Percentiles rank a stretch among this genome's conserved stretches.
Evolutionary conservation across 805 yeast species (phyloP).

Genomic region (Saturnispora ahearnii): DNA sequence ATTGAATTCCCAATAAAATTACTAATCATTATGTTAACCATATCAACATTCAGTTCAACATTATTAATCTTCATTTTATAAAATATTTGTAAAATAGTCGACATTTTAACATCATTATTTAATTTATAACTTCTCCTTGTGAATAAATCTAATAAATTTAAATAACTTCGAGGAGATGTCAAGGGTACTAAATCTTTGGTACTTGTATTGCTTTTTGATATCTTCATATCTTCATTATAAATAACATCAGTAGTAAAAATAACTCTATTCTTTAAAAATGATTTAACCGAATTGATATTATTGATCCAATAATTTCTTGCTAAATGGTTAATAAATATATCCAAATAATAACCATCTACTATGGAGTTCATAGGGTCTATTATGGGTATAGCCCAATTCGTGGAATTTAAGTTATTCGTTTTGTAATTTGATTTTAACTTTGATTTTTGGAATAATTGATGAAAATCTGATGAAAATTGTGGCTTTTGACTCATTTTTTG

Average conservation of each 20-base stretch:
- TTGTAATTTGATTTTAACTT: background rate
- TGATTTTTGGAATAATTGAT: background rate
- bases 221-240: background rate
- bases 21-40: slow-evolving; percentile 4
- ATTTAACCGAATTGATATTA: slow-evolving; percentile 5
- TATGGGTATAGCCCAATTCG: background rate
- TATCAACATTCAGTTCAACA: slow-evolving; percentile 1
- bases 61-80: slow-evolving; percentile 7
- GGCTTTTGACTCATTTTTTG: background rate
- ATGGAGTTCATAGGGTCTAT: slow-evolving; percentile 6
- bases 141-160: slow-evolving; percentile 7
- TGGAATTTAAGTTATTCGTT: background rate
- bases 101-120: background rate
- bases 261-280: slow-evolving; percentile 8
- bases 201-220: background rate
- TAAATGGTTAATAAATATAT: slow-evolving; percentile 2
- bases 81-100: background rate
- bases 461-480: background rate
- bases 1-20: slow-evolving; percentile 5
- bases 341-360: slow-evolving; percentile 1
- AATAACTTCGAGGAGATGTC: background rate
- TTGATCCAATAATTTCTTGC: slow-evolving; percentile 7
- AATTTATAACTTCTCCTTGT: background rate
- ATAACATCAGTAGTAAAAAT: slow-evolving; percentile 2
- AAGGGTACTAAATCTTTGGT: background rate